Percentiles rank a stretch among this genome's conserved stretches.
phyloP scores from a whole-genome alignment of 164 flowering plant species.

The Nelumbo lutea region DNA sequence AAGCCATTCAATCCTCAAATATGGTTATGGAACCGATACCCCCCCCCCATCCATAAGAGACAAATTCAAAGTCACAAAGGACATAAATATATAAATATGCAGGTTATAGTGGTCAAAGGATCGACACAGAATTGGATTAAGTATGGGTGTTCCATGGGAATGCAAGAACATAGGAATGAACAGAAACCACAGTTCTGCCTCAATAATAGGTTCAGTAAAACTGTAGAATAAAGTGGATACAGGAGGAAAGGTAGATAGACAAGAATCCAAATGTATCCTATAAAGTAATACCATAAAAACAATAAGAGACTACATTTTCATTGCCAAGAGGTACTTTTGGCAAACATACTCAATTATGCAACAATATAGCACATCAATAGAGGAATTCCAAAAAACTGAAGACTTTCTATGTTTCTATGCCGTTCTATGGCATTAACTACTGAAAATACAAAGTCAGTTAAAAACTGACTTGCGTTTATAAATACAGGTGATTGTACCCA shows the following conservation, averaged over 20 bases:
- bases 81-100: not conserved
- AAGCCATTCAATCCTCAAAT: conserved; percentile 4
- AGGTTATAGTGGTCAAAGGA: not conserved
- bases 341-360: not conserved
- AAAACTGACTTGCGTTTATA: too few relatives aligned
- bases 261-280: too few relatives aligned
- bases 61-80: not conserved
- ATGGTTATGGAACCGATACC: not conserved
- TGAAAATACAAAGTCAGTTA: not conserved
- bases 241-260: too few relatives aligned
- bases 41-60: too few relatives aligned
- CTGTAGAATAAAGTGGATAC: too few relatives aligned
- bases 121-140: too few relatives aligned
- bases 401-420: not conserved
- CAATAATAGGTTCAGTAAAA: too few relatives aligned
- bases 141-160: too few relatives aligned
- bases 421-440: not conserved
- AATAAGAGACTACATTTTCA: not conserved
- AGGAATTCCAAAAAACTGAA: not conserved
- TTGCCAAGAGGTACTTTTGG: not conserved
- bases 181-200: too few relatives aligned
- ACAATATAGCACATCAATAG: not conserved
- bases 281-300: too few relatives aligned
- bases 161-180: too few relatives aligned
- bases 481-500: too few relatives aligned